These are phyloP conservation scores for Trichoderma aggressivum DNA, from an alignment of 2,329 filamentous ascomycete species.

Conservation along the genomic window DNA sequence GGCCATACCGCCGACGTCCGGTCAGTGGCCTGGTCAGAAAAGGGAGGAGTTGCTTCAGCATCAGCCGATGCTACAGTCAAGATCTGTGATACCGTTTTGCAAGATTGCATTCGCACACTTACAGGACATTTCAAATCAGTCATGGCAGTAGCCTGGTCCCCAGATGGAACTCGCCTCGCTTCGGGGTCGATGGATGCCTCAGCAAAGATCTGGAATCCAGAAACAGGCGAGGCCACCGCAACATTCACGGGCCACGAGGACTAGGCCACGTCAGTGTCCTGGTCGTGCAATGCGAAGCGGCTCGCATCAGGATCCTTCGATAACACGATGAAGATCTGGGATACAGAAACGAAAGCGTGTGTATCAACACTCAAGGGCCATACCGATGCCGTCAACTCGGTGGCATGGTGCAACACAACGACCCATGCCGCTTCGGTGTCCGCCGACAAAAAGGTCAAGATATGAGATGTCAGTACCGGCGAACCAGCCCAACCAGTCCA, in stretches of 20 bases:
- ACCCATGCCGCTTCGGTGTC: no score
- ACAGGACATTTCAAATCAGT: background rate
- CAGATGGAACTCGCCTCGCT: background rate
- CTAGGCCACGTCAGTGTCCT: background rate
- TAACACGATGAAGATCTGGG: no score
- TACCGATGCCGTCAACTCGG: no score
- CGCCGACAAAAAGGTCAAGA: no score
- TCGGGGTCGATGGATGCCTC: background rate
- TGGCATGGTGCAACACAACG: no score
- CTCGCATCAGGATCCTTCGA: no score
- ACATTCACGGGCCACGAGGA: background rate
- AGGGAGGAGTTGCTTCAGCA: background rate
- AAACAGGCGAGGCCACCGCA: background rate
- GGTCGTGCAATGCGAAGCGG: background rate
- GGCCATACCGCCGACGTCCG: background rate
- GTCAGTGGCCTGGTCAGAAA: background rate
- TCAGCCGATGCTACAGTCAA: background rate
- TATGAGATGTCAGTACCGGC: no score
- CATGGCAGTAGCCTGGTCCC: background rate
- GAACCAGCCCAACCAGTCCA: no score
- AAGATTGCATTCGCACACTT: background rate
- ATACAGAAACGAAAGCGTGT: no score
- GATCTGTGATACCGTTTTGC: background rate
- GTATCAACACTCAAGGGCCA: no score
- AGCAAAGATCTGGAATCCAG: background rate